A percentile compares a stretch with the other conserved stretches of the same genome.
These are phyloP conservation scores for Blastomyces percursus DNA, from an alignment of 2,329 filamentous ascomycete species.

Conservation along the genomic window DNA sequence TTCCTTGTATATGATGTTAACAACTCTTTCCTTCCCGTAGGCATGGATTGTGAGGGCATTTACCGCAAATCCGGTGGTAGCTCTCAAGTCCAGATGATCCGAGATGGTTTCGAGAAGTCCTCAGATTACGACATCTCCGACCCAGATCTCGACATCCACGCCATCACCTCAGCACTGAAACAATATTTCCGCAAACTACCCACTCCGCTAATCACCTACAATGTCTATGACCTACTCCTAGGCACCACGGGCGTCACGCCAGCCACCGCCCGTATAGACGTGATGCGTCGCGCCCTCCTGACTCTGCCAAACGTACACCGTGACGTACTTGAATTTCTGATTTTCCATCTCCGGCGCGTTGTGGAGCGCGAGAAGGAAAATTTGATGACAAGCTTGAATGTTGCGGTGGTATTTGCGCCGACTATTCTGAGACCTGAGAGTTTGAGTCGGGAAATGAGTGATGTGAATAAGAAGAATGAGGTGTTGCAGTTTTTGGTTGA, in stretches of 20 bases:
- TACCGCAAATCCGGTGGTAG: conserved; percentile 95
- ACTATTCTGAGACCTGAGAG: conserved; percentile 91
- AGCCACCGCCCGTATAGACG: conserved; percentile 55
- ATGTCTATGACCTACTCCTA: conserved; percentile 80
- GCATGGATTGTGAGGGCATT: conserved; percentile 92
- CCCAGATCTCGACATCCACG: conserved; percentile 85
- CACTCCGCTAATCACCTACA: conserved; percentile 77
- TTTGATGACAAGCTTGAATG: conserved; percentile 90
- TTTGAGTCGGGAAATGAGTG: conserved; percentile 87
- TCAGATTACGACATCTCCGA: conserved; percentile 83
- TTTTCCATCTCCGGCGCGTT: conserved; percentile 85
- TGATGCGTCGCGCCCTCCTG: conserved; percentile 62
- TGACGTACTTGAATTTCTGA: conserved; percentile 83
- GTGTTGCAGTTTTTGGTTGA: conserved; percentile 90
- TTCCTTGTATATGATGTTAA: neutral
- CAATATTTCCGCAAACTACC: conserved; percentile 95
- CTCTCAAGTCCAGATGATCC: conserved; percentile 79
- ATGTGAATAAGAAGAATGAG: conserved; percentile 86
- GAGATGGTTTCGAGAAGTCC: conserved; percentile 77
- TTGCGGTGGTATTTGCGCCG: conserved; percentile 93
- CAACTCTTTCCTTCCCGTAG: conserved; percentile 20
- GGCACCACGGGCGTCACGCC: conserved; percentile 56
- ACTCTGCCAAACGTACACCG: conserved; percentile 72
- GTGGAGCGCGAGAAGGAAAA: conserved; percentile 75
- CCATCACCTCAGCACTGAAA: conserved; percentile 89